Base-by-base conservation (phyloP, 139 green algal species). In the Medakamo hakoo region DNA sequence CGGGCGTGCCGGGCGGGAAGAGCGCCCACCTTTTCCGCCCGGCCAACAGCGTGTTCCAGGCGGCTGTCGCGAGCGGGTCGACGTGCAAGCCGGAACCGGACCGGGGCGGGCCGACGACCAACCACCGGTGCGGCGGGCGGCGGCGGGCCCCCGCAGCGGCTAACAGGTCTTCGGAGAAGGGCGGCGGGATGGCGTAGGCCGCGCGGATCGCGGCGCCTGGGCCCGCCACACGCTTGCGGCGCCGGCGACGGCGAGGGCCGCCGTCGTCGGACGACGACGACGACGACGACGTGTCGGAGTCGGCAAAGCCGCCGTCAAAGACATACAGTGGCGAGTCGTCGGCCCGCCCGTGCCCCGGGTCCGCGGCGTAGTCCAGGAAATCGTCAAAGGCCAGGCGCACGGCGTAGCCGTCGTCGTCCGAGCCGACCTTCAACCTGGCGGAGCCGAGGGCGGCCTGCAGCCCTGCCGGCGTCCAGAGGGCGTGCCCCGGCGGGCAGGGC, bases 361-460 rank as follows among this genome's bases (percentile, higher is more conserved):
- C 63, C 29, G 20, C 5, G 30, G 71, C 63, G 64, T 95, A 96
- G 48, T 70, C 24, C 57, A 88, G 58, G 71, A 87, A 94, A 68
- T 90, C 74, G 29, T 76, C 73, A 4, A 94, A 66, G 30, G 76
- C 80, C 65, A 96, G 65, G 1, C 89, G 80, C 48, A 96, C 88
- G 2, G 85, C 72, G 58, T 94, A 96, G 4, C 89, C 89, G 29
- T 96, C 89, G 68, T 96, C 88, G 63, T 95, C 89, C 18, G 67
- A 78, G 29, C 89, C 89, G 5, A 95, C 85, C 80, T 93, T 94
- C 74, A 94, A 94, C 60, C 76, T 82, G 68, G 89, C 81, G 4
- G 85, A 62, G 14, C 68, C 73, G 67, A 74, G 90, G 2, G 65
- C 30, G 30, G 68, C 25, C 25, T 66, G 30, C 63, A 95, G 67